phyloP scores from a whole-genome alignment of 805 yeast genomes.

The Saccharomycopsis microspora region DNA sequence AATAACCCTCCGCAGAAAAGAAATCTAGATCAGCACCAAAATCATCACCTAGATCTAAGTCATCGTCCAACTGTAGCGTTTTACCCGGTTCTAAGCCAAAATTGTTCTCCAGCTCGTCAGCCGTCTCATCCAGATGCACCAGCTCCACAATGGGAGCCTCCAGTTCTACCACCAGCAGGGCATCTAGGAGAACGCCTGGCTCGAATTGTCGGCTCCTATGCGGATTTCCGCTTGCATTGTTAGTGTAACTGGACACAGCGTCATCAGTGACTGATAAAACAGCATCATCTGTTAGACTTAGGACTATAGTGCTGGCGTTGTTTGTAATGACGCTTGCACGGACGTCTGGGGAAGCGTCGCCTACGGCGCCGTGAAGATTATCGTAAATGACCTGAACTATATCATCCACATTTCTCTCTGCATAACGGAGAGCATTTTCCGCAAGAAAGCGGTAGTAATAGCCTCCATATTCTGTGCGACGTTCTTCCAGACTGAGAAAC shows the following conservation, averaged over 20 bases:
- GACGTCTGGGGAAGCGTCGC: neutral
- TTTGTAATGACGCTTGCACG: neutral
- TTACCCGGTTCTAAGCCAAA: neutral
- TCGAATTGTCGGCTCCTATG: neutral
- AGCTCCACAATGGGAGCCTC: neutral
- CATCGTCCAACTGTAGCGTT: neutral
- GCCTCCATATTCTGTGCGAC: conserved; percentile 10
- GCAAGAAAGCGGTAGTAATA: conserved; percentile 17
- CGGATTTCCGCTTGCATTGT: neutral
- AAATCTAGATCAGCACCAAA: conserved; percentile 5
- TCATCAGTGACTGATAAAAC: neutral
- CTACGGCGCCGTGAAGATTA: conserved; percentile 2
- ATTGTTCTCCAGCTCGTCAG: neutral
- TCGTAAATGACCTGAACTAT: conserved; percentile 15
- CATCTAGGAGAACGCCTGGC: neutral
- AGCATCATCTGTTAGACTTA: neutral
- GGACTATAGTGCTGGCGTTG: conserved; percentile 3
- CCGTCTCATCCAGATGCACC: neutral
- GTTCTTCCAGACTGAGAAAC: conserved; percentile 7
- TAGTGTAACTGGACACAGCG: conserved; percentile 1
- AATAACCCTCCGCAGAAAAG: conserved; percentile 13
- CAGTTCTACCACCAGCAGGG: neutral
- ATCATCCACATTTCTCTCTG: conserved; percentile 16
- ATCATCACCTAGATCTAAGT: neutral
- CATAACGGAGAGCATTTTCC: conserved; percentile 15